Conservation (phyloP, 2,329 filamentous ascomycete genomes). For the Lomentospora prolificans region DNA sequence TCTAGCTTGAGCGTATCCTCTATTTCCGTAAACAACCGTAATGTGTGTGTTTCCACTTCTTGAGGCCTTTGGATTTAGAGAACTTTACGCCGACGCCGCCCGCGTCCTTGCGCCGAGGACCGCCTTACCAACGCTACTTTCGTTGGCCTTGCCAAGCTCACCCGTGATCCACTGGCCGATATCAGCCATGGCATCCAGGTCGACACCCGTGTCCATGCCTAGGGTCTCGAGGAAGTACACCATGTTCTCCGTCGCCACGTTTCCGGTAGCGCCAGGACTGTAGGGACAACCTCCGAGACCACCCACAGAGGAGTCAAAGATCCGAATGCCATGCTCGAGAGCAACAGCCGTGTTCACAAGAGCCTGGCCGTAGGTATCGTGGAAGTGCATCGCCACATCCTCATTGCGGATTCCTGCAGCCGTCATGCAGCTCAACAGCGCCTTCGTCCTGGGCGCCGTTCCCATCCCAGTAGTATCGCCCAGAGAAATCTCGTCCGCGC, state of each 20-base stretch:
- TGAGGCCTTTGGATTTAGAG: no score
- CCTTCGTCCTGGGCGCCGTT: conserved; percentile 59
- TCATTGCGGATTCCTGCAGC: conserved; percentile 59
- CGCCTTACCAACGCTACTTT: conserved; percentile 58
- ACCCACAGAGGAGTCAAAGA: conserved; percentile 70
- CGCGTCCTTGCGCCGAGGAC: conserved; percentile 35
- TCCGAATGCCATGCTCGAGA: conserved; percentile 66
- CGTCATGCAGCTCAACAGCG: conserved; percentile 53
- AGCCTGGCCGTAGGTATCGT: conserved; percentile 81
- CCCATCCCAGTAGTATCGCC: conserved; percentile 90
- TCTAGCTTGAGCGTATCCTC: no score
- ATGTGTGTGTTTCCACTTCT: no score
- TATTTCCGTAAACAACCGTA: no score
- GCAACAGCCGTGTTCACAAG: conserved; percentile 73
- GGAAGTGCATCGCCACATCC: conserved; percentile 75
- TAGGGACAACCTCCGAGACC: conserved; percentile 81
- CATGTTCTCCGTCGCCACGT: conserved; percentile 76
- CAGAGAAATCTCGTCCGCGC: conserved; percentile 81
- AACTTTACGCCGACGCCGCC: conserved; percentile 7
- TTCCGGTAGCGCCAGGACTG: conserved; percentile 76
- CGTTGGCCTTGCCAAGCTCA: conserved; percentile 52
- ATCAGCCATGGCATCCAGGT: conserved; percentile 54
- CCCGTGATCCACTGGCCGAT: conserved; percentile 64
- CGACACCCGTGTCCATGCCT: conserved; percentile 65
- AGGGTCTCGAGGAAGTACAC: conserved; percentile 68